phyloP scores from a whole-genome alignment of 176 grass and related monocot genomes.

The Zoysia japonica region DNA sequence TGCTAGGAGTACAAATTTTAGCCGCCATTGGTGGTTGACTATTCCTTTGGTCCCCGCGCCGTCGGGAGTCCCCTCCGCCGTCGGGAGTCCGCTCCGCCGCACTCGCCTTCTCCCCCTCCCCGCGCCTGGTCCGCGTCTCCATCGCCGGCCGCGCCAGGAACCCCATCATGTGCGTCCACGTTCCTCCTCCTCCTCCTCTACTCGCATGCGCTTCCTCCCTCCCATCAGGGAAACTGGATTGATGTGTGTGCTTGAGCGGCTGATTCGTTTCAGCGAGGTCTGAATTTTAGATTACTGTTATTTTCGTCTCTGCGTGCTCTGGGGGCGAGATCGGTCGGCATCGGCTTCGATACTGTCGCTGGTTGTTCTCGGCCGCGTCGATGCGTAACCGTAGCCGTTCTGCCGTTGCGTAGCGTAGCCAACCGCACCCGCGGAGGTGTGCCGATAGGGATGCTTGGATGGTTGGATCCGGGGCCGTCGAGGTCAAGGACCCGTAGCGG shows the following conservation, averaged over 20 bases:
- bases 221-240: background rate
- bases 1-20: background rate
- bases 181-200: background rate
- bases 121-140: slow-evolving; percentile 47
- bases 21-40: background rate
- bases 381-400: background rate
- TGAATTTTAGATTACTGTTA: background rate
- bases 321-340: background rate
- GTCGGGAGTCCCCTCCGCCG: slow-evolving; percentile 20
- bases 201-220: too few species aligned
- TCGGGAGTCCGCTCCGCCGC: slow-evolving; percentile 24
- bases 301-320: background rate
- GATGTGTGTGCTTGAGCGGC: background rate
- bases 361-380: slow-evolving; percentile 1
- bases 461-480: slow-evolving; percentile 19
- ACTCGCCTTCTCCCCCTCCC: slow-evolving; percentile 34
- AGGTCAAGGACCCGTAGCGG: background rate
- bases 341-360: background rate
- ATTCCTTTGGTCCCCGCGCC: slow-evolving; percentile 1
- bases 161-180: slow-evolving; percentile 43
- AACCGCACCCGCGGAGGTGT: background rate
- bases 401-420: background rate
- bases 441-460: background rate
- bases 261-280: background rate
- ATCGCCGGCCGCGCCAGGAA: slow-evolving; percentile 52